Conservation (phyloP, 768 basidiomycete genomes). For the Xanthoconium stramineum region DNA sequence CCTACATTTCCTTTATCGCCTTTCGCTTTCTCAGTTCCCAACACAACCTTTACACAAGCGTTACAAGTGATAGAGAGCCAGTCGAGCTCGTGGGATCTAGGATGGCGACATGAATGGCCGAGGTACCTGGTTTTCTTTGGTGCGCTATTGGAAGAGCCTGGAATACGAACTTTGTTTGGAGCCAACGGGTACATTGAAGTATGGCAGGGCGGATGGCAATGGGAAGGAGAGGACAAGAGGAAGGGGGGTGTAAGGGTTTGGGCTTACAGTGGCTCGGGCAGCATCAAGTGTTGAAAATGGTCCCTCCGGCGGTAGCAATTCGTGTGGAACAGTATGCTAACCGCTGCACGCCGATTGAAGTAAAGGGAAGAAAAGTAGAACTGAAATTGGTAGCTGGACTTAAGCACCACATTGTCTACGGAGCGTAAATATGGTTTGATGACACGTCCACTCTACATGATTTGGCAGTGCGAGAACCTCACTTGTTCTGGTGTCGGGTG, state of each 20-base stretch:
- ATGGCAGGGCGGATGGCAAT: slow-evolving; percentile 70
- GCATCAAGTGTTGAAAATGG: not conserved
- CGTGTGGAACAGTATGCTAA: not conserved
- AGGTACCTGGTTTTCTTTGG: slow-evolving; percentile 82
- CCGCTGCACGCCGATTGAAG: not conserved
- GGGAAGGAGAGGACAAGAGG: slow-evolving; percentile 59
- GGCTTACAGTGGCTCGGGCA: slow-evolving; percentile 31
- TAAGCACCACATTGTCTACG: slow-evolving; percentile 8
- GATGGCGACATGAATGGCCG: slow-evolving; percentile 78
- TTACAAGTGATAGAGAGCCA: slow-evolving; percentile 29
- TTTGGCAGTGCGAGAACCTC: slow-evolving; percentile 4
- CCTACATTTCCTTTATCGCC: slow-evolving; percentile 62
- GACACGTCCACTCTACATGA: not conserved
- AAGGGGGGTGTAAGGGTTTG: slow-evolving; percentile 73
- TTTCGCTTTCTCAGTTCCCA: slow-evolving; percentile 49
- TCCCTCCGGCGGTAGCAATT: not conserved
- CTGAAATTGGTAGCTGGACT: slow-evolving; percentile 1
- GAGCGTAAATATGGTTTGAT: not conserved
- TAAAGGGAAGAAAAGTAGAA: not conserved
- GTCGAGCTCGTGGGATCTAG: slow-evolving; percentile 22
- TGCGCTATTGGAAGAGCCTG: slow-evolving; percentile 55
- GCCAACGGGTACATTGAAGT: slow-evolving; percentile 61
- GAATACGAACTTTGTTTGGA: slow-evolving; percentile 45
- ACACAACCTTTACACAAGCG: slow-evolving; percentile 29
- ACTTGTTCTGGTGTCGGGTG: slow-evolving; percentile 41